A percentile compares a stretch with the other conserved stretches of the same genome.
phyloP scores from a whole-genome alignment of 2,329 filamentous ascomycete genomes.

The Fusarium pseudoanthophilum region DNA sequence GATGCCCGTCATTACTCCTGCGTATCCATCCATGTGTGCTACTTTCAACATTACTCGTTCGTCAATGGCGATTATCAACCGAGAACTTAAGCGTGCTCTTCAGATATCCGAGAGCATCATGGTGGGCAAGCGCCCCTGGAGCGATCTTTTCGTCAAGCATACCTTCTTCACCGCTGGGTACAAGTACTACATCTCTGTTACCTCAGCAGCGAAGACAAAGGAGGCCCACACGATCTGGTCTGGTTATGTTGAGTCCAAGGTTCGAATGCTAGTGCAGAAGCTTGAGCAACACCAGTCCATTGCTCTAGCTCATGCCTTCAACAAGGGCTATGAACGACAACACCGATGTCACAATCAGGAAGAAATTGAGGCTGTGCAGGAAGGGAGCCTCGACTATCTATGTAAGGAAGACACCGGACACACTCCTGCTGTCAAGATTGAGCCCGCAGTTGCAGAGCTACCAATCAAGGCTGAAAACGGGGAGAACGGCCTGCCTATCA shows the following conservation, averaged over 20 bases:
- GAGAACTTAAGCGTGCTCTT: slow-evolving; percentile 81
- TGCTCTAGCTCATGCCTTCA: slow-evolving; percentile 87
- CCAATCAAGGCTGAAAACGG: slow-evolving; percentile 58
- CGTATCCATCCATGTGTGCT: slow-evolving; percentile 97
- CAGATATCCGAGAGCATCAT: slow-evolving; percentile 85
- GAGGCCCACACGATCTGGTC: slow-evolving; percentile 89
- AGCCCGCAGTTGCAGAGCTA: slow-evolving; percentile 39
- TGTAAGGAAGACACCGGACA: slow-evolving; percentile 54
- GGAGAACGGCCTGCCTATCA: slow-evolving; percentile 53
- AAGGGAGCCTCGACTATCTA: slow-evolving; percentile 62
- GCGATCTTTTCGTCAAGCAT: slow-evolving; percentile 87
- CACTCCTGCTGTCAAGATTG: slow-evolving; percentile 42
- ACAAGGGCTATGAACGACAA: slow-evolving; percentile 87
- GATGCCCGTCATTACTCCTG: slow-evolving; percentile 98
- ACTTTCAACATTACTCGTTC: slow-evolving; percentile 94
- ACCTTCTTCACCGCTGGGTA: slow-evolving; percentile 93
- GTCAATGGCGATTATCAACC: slow-evolving; percentile 83
- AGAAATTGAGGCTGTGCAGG: slow-evolving; percentile 64
- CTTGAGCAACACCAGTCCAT: slow-evolving; percentile 85
- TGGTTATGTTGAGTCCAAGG: slow-evolving; percentile 92
- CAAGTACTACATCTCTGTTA: slow-evolving; percentile 94
- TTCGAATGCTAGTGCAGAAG: slow-evolving; percentile 84
- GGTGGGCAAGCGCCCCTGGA: slow-evolving; percentile 80
- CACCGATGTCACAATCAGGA: slow-evolving; percentile 73
- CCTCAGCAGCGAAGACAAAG: slow-evolving; percentile 82